Evolutionary conservation across 192 early-diverging fungal genomes (phyloP), one percentile per base, ranked within the genome.

Genomic region (Rhizophagus prolifer): DNA sequence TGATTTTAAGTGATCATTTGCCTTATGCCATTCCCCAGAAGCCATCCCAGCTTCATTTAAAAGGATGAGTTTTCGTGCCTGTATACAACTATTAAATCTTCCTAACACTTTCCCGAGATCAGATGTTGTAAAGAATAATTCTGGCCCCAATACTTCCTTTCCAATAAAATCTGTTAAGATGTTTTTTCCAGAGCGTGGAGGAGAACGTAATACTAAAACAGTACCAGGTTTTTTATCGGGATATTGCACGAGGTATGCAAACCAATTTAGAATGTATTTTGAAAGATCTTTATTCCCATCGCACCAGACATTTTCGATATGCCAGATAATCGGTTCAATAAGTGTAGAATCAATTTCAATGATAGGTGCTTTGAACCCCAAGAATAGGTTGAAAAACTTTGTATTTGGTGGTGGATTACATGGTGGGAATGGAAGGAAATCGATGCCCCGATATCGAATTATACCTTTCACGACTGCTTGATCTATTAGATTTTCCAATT

Each of bases 251-350:
- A 69, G 67, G 46, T 69, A 69, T n/a, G 38, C 9, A 7, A 58
- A 72, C 28, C 50, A 72, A 30, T 72, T 72, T 0, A 72, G 12
- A 58, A 72, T 16, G 58, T 72, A 72, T 58, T 71, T 21, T 23
- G 6, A 38, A 38, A 8, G 7, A 38, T 7, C 36, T 38, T 38
- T 38, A 38, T 38, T 38, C 7, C 0, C 5, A 72, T 54, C 28
- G 58, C 9, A 72, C 50, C 50, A 72, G 0, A 72, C 25, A 72
- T 72, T 72, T 58, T 72, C 25, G 28, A 58, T 58, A 72, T 72
- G 47, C 46, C 70, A 71, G 0, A 28, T 54, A 71, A 71, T 71
- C 2, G 70, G 70, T n/a, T 71, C 46, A 54, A 72, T 72, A 72
- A 72, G 25, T 58, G 50, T 2, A 72, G 28, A 54, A 72, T 72